Base-by-base conservation (phyloP, 2,329 filamentous ascomycete species). In the Pseudogymnoascus sp. region DNA sequence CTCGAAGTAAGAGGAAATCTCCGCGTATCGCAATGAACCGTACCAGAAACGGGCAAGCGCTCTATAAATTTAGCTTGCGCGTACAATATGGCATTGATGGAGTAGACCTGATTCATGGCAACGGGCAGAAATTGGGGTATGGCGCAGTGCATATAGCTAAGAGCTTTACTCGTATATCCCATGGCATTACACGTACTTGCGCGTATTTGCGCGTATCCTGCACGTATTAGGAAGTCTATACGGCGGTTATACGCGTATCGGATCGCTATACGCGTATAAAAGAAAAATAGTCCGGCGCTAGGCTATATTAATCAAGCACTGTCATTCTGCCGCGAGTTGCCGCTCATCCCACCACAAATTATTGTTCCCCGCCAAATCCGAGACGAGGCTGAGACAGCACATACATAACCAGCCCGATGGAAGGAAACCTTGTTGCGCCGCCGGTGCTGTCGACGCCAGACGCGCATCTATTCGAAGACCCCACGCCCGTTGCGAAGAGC, bases 371-470 rank as follows among this genome's bases (percentile, higher is more conserved):
- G 60, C 60, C 60, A 61, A 31, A 28, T 33, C 18, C 4, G 38
- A 43, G 35, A 38, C 60, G 18, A 45, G 37, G 40, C 37, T 61
- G 37, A 38, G 25, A 45, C 37, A 45, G 2, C 40, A 25, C 59
- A 18, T 35, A 40, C 33, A 40, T 60, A 60, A 40, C 18, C n/a
- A 28, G 35, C 62, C 58, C n/a, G 49, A 84, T 83, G 80, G 71
- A 78, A 11, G 69, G 74, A 63, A 71, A 74, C 64, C 78, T 84
- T 31, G 78, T 77, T 35, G 77, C 80, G 12, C 72, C 85, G 7
- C 86, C 86, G 3, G 81, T 86, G 31, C 81, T 88, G 49, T 88
- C 85, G 25, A 88, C 86, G 0, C 84, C 85, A 25, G 84, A 85
- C 55, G 83, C 86, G 59, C 74, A 84, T 60, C 75, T 85, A 28